Evolutionary conservation across 345 rosid species (phyloP).

Genomic region (Eucalyptus cloeziana): DNA sequence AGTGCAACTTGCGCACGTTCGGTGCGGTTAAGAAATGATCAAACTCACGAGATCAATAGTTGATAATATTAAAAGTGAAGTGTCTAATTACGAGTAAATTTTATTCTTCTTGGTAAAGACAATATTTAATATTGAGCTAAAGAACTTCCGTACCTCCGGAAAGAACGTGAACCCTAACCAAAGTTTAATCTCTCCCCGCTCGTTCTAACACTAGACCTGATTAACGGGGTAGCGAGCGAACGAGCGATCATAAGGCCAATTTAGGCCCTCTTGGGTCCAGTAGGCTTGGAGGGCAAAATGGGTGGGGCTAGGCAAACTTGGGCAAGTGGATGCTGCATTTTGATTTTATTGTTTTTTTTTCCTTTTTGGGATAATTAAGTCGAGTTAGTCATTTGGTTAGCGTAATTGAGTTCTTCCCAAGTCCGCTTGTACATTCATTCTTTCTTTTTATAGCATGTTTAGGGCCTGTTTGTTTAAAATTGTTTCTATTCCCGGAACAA

Average conservation of each 20-base stretch:
- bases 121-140: neutral
- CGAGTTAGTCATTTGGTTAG: neutral
- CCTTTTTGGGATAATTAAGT: neutral
- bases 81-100: neutral
- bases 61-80: neutral
- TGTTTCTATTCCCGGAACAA: too few species aligned
- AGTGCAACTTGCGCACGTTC: too few species aligned
- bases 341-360: neutral
- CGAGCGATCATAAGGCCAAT: neutral
- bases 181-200: neutral
- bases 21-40: neutral
- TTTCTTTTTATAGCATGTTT: neutral
- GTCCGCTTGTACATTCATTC: neutral
- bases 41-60: neutral
- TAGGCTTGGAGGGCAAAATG: neutral
- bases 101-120: neutral
- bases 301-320: neutral
- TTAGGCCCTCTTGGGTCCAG: neutral
- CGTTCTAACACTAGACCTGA: too few species aligned
- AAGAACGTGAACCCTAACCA: neutral
- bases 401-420: neutral
- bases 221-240: neutral
- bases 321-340: neutral
- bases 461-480: too few species aligned
- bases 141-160: neutral